These are phyloP conservation scores for Stagonosporopsis chrysanthemi DNA, from an alignment of 2,329 filamentous ascomycete species.

Conservation along the genomic window DNA sequence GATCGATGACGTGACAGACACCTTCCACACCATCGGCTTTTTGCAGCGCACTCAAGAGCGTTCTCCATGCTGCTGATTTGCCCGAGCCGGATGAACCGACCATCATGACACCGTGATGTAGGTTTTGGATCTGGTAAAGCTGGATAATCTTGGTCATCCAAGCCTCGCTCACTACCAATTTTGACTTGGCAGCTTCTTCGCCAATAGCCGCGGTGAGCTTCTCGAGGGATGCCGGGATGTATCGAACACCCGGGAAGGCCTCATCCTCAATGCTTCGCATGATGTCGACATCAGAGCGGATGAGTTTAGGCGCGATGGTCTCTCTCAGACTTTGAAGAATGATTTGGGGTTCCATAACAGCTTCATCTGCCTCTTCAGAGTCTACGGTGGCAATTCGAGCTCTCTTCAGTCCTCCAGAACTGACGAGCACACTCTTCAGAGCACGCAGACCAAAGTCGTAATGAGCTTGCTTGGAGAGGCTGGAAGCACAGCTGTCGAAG, in stretches of 20 bases:
- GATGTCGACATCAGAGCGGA: conserved; percentile 87
- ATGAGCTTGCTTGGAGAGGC: conserved; percentile 93
- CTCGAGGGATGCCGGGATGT: conserved; percentile 86
- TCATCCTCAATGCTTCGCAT: conserved; percentile 84
- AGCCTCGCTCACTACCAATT: conserved; percentile 87
- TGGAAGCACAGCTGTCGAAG: conserved; percentile 86
- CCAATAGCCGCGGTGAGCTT: conserved; percentile 82
- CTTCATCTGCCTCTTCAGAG: conserved; percentile 68
- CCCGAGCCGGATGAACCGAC: conserved; percentile 97
- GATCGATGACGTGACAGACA: conserved; percentile 96
- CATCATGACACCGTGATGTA: conserved; percentile 99
- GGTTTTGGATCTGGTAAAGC: conserved; percentile 95
- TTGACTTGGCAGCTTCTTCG: conserved; percentile 80
- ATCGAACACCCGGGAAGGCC: conserved; percentile 92
- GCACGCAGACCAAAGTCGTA: conserved; percentile 99
- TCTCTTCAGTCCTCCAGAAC: conserved; percentile 94
- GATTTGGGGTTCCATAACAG: conserved; percentile 90
- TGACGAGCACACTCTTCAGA: conserved; percentile 97
- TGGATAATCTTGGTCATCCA: conserved; percentile 99
- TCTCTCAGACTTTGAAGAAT: conserved; percentile 98
- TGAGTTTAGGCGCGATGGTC: conserved; percentile 96
- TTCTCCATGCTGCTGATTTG: conserved; percentile 94
- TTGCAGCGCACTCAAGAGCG: conserved; percentile 88
- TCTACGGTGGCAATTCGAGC: conserved; percentile 69
- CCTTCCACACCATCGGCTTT: conserved; percentile 91